Evolutionary conservation across 2,329 filamentous ascomycete species (phyloP), one percentile per base, ranked within the genome.

Genomic region (Cercospora beticola): DNA sequence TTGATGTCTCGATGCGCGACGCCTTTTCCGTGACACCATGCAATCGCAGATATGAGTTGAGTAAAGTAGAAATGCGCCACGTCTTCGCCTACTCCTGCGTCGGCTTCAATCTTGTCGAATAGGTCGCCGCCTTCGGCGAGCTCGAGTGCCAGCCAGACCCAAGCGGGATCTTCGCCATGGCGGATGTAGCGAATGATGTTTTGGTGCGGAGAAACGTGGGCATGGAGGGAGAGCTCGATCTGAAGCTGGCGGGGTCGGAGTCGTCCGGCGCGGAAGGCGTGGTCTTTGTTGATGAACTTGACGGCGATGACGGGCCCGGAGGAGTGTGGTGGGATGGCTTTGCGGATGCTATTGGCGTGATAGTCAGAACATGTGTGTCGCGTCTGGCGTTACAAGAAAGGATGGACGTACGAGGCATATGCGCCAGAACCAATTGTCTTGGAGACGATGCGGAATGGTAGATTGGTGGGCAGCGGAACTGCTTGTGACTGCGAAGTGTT

Each of bases 131-230:
- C 95, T 75, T 96, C 92, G 57, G 95, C 95, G 74, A 92, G 90
- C 81, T 99, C 95, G 93, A 99, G 97, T 46, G 94, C 94, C 74
- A 99, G 97, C 95, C 95, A 99, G 74, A 92, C 88, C 94, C 95
- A 99, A 18, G 90, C 82, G 0, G 85, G 77, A 78, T 99, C 94
- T 79, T 97, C 92, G 65, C 93, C 94, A 1, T 90, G 91, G 52
- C 91, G 90, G 75, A 96, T 93, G 86, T 93, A 97, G 77, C 93
- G 90, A 76, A 99, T 97, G 72, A 99, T 91, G 80, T 99, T 97
- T 64, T 90, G 88, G 78, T 99, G 96, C 73, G 92, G 90, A 64
- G 72, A 74, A 65, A 98, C 90, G 77, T 94, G 91, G 62, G 89
- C 90, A 82, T 99, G 95, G 18, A 99, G 86, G 3, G 92, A 91